These are phyloP conservation scores for Tylopilus cervinicoccineus DNA, from an alignment of 768 basidiomycete genomes.

Conservation along the genomic window DNA sequence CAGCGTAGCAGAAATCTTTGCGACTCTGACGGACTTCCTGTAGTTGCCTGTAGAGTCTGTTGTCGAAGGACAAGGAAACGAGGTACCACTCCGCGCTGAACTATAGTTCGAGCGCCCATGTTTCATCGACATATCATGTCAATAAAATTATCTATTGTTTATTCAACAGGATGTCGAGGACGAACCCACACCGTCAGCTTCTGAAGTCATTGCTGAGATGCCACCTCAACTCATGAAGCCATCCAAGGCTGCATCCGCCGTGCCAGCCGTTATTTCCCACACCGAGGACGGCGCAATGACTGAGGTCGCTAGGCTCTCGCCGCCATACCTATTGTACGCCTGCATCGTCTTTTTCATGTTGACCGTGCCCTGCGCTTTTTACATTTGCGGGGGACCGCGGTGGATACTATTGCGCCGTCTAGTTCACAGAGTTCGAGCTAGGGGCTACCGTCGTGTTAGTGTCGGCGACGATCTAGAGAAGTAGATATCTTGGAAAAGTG, in stretches of 20 bases:
- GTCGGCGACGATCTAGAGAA: constrained; percentile 51
- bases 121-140: constrained; percentile 37
- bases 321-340: constrained; percentile 17
- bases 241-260: not conserved
- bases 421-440: constrained; percentile 33
- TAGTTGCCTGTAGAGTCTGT: constrained; percentile 53
- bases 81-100: constrained; percentile 95
- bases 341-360: constrained; percentile 37
- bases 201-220: constrained; percentile 8
- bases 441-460: constrained; percentile 43
- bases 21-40: constrained; percentile 2
- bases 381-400: constrained; percentile 44
- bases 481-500: constrained; percentile 20
- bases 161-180: constrained; percentile 41
- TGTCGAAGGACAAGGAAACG: constrained; percentile 63
- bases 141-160: constrained; percentile 45
- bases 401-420: constrained; percentile 34
- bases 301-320: constrained; percentile 4
- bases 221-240: constrained; percentile 3
- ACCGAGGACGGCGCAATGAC: not conserved
- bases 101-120: constrained; percentile 56
- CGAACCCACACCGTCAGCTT: constrained; percentile 15
- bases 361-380: constrained; percentile 40
- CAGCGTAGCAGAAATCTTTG: constrained; percentile 10
- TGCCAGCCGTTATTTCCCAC: not conserved